Evolutionary conservation across 192 early-diverging fungal species (phyloP).

Genomic region (Allomyces macrogynus): DNA sequence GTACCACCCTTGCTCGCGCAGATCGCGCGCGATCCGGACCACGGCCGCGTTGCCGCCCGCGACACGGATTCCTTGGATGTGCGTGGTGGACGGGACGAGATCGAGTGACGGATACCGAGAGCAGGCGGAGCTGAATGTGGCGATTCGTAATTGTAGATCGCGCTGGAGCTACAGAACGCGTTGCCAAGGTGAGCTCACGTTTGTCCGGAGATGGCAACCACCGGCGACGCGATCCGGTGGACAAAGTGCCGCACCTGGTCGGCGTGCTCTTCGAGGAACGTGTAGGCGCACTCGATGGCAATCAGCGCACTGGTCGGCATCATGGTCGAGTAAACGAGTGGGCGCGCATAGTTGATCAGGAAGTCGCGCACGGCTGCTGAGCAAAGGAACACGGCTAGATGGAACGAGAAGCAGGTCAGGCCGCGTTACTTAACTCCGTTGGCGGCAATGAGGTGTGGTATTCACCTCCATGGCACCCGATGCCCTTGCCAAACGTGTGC

Average conservation of each 20-base stretch:
- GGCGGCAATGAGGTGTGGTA: too few species aligned
- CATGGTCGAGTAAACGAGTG: conserved; percentile 30
- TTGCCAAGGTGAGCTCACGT: neutral
- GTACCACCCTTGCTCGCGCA: conserved; percentile 15
- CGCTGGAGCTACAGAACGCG: conserved; percentile 7
- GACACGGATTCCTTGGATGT: conserved; percentile 27
- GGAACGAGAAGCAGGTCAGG: too few species aligned
- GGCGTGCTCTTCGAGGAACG: conserved; percentile 11
- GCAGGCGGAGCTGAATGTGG: conserved; percentile 8
- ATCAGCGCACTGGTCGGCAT: conserved; percentile 18
- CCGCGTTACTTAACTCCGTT: too few species aligned
- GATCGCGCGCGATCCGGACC: conserved; percentile 7
- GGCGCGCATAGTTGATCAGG: conserved; percentile 30
- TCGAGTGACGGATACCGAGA: neutral
- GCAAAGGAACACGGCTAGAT: conserved; percentile 23
- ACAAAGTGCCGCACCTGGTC: conserved; percentile 3
- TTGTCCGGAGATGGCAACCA: neutral
- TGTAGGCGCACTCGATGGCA: conserved; percentile 22
- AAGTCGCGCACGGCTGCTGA: conserved; percentile 16
- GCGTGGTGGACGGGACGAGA: conserved; percentile 18
- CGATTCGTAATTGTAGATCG: conserved; percentile 9
- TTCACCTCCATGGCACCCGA: conserved; percentile 26
- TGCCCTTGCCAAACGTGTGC: conserved; percentile 32
- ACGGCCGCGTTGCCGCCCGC: conserved; percentile 13
- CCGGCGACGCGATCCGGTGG: too few species aligned